Evolutionary conservation across 768 basidiomycete species (phyloP), one percentile per base, ranked within the genome.

Genomic region (Amanita inopinata): DNA sequence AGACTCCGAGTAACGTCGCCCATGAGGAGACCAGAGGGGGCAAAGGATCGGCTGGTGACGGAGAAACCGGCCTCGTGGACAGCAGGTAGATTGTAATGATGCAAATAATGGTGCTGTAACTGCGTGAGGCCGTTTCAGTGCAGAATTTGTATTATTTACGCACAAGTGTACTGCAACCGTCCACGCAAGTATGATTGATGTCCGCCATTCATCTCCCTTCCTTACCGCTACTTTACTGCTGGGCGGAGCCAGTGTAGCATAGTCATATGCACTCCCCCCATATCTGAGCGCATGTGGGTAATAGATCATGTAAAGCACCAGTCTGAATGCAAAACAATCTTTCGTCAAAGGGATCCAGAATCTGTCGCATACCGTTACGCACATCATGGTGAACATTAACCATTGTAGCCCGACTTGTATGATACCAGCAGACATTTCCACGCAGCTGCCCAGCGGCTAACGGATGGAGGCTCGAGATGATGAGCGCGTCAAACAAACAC

Each of bases 301-400:
- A 67, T 92, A 98, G 30, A 85, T 65, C 66, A 99, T 80, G 64
- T 87, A 98, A 2, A 99, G n/a, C n/a, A n/a, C n/a, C n/a, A n/a
- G n/a, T n/a, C n/a, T n/a, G n/a, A n/a, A n/a, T n/a, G n/a, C n/a
- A 75, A 0, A 93, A 71, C 45, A 97, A 70, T 33, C 93, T 97
- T n/a, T 12, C 14, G 15, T 14, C 5, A 19, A 5, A 31, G n/a
- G 33, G n/a, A 37, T 19, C 25, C 35, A 14, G 34, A 36, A 17
- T 9, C 32, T 37, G 34, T 22, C n/a, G 24, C 41, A n/a, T 4
- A 6, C 27, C 17, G 18, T 18, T 45, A 71, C 84, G 42, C 51
- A 93, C 93, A 96, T 80, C 40, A 87, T 48, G 7, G 72, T 76
- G 61, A 97, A 98, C 43, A 89, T 64, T 20, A 78, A 60, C 90